Base-by-base conservation (phyloP, 495 filamentous ascomycete species). In the Penicillium fimorum region DNA sequence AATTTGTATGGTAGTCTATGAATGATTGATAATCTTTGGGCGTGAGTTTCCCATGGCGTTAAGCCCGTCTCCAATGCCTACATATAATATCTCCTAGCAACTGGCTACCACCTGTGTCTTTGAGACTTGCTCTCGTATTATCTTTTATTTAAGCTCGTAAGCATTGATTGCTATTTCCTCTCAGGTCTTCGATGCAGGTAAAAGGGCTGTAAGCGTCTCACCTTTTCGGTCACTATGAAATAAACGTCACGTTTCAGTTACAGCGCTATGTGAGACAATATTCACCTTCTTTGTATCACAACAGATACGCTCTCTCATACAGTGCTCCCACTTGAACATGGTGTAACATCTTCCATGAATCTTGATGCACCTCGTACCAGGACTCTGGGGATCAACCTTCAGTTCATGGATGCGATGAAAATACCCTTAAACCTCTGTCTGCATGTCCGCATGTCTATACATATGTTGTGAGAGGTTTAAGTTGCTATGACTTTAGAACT, bases 361-460 rank as follows among this genome's bases (percentile, higher is more conserved):
- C 15, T 10, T 38, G 32, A 45, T 29, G 52, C 52, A 47, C 52
- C 32, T 37, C n/a, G 42, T 47, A 25, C 42, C 33, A 40, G 52
- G 52, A 32, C 52, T 47, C 17, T 38, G 52, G 52, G 32, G 42
- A 15, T 46, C 41, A 46, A 30, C 29, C 24, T 47, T 54, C 13
- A n/a, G 22, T 17, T 38, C 13, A n/a, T 52, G 38, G 42, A 38
- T 38, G 42, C 33, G 9, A 46, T 17, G 13, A 17, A 18, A 47
- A 47, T 47, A 22, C 15, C 20, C 42, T 47, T 54, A 15, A 27
- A 37, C 30, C 13, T 18, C 25, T 38, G 32, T 40, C 52, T 12
- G 52, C 52, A 54, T 47, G 33, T 17, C 22, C 32, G 43, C 42
- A 40, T 35, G 41, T 54, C 52, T 27, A 47, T 46, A 47, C 42